Conservation (phyloP, 331 rosid genomes). For the Ulmus americana region DNA sequence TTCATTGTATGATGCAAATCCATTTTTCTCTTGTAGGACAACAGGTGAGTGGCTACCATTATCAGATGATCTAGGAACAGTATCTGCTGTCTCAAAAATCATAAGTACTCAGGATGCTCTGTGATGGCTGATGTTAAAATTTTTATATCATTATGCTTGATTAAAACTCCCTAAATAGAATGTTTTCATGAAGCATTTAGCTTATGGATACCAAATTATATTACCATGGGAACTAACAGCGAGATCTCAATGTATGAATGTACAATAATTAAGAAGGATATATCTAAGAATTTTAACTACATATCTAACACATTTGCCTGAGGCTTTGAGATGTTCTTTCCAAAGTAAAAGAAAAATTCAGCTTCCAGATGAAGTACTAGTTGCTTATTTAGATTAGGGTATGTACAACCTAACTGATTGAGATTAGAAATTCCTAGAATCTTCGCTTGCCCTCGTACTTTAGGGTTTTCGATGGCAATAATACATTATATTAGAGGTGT, state of each 20-base stretch:
- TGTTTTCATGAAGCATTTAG: slow-evolving; percentile 14
- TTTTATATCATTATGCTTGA: slow-evolving; percentile 15
- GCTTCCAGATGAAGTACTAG: not conserved
- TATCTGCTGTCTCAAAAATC: slow-evolving; percentile 41
- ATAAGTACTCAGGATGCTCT: slow-evolving; percentile 34
- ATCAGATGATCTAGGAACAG: slow-evolving; percentile 41
- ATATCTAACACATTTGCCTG: no score
- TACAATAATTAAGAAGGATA: no score
- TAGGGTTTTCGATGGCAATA: not conserved
- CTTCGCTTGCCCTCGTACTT: not conserved
- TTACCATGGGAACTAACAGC: not conserved
- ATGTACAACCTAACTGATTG: not conserved
- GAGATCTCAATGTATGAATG: no score
- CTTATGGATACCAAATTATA: slow-evolving; percentile 1
- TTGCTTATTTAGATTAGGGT: not conserved
- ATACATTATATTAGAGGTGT: not conserved
- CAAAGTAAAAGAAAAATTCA: not conserved
- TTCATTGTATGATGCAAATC: slow-evolving; percentile 21
- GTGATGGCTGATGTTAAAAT: slow-evolving; percentile 37
- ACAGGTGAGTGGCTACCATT: slow-evolving; percentile 36
- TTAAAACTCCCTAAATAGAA: slow-evolving; percentile 11
- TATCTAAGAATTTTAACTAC: no score
- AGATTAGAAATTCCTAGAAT: not conserved
- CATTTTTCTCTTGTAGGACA: slow-evolving; percentile 45
- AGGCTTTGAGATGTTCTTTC: no score